These are phyloP conservation scores for Chaetomium globosum DNA, from an alignment of 2,329 filamentous ascomycete genomes.

Conservation along the genomic window DNA sequence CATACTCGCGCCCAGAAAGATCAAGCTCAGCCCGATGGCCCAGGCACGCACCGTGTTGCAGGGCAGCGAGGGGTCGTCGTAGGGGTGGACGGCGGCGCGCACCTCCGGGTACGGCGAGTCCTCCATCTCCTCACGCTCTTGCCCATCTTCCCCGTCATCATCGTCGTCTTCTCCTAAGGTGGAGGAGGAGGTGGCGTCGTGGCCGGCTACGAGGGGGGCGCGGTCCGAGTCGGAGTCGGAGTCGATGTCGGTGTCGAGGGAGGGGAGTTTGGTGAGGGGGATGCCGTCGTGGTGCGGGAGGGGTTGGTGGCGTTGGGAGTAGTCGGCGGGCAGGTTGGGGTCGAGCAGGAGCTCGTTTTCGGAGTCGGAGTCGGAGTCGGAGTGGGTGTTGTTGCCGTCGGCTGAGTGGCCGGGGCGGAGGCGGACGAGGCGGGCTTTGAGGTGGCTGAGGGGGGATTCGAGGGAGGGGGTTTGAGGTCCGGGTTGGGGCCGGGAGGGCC, in stretches of 20 bases:
- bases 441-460: constrained; percentile 36
- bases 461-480: constrained; percentile 9
- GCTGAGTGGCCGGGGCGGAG: constrained; percentile 45
- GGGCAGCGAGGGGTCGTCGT: constrained; percentile 62
- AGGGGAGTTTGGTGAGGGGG: background rate
- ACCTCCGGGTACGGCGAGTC: constrained; percentile 70
- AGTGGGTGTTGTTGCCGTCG: constrained; percentile 38
- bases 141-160: constrained; percentile 32
- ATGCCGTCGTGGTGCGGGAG: constrained; percentile 20
- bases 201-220: constrained; percentile 2
- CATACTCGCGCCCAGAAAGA: constrained; percentile 60
- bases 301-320: constrained; percentile 40
- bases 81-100: constrained; percentile 64
- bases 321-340: constrained; percentile 53
- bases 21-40: constrained; percentile 62
- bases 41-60: constrained; percentile 68
- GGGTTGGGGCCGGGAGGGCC: constrained; percentile 25
- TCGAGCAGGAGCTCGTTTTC: constrained; percentile 62
- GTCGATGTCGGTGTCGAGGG: background rate
- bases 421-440: constrained; percentile 43
- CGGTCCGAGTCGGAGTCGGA: constrained; percentile 18
- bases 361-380: constrained; percentile 50
- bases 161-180: constrained; percentile 28
- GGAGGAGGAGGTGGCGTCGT: too few relatives aligned
- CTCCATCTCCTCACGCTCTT: constrained; percentile 48